Evolutionary conservation across 805 yeast species (phyloP), one percentile per base, ranked within the genome.

Genomic region (Candida fluviatilis): DNA sequence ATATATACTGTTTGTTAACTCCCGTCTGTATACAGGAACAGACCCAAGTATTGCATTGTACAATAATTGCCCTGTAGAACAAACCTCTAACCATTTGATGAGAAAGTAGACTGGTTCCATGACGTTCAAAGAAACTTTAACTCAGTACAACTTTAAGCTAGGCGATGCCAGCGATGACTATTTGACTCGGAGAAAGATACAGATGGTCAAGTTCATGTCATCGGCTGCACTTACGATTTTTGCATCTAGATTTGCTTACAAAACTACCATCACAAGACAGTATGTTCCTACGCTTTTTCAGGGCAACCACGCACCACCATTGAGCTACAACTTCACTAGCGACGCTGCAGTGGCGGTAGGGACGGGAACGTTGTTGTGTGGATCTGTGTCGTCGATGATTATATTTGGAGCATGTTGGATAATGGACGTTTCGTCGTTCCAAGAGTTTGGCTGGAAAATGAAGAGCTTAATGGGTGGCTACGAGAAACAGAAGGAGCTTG

Each of bases 311-410:
- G 74, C 78, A 40, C 95, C 95, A 2, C 96, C 96, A 4, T 70
- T 79, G n/a, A 53, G 69, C 29, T 84, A 82, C 52, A 82, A 84
- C 21, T 80, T 85, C 55, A 79, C 85, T 44, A 76, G 78, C 38
- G 96, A 89, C 57, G 96, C 96, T 2, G 76, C 87, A 24, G 78
- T 80, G 29, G 96, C 96, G 0, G 87, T 90, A 2, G 78, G 82
- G 0, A 82, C 85, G 29, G 95, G 96, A 2, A 77, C 95, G 0
- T 61, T 84, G 34, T 63, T 90, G 13, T 85, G 96, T 2, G 72
- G 80, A 0, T 74, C 88, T 1, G 76, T 87, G 0, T 74, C 83
- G 49, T 75, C 86, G 1, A 85, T 86, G 87, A 60, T 77, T 4
- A 66, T 80, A 2, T 75, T 85, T 28, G 95, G 95, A 2, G 69